These are phyloP conservation scores for Stachybotrys echinatus DNA, from an alignment of 2,329 filamentous ascomycete species.

Conservation along the genomic window DNA sequence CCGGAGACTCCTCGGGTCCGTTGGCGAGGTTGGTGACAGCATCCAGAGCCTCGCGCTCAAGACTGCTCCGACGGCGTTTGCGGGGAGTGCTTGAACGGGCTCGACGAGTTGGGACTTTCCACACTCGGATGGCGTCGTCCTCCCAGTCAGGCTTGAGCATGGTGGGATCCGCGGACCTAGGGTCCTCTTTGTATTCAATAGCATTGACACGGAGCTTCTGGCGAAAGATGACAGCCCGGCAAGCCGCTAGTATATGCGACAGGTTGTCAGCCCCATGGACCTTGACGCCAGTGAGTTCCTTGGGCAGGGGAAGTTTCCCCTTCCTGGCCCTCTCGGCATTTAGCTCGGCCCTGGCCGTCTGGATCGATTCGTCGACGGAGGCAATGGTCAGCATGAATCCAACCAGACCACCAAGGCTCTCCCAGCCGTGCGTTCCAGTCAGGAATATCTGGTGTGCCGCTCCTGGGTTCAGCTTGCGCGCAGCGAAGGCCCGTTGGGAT, in stretches of 20 bases:
- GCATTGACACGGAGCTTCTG: slow-evolving; percentile 71
- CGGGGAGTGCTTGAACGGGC: slow-evolving; percentile 26
- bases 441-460: slow-evolving; percentile 77
- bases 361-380: slow-evolving; percentile 41
- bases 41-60: slow-evolving; percentile 6
- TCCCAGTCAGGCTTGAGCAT: slow-evolving; percentile 58
- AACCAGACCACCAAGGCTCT: slow-evolving; percentile 72
- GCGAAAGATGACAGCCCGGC: slow-evolving; percentile 79
- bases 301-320: slow-evolving; percentile 22
- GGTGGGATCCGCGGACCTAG: slow-evolving; percentile 19
- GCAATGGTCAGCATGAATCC: slow-evolving; percentile 83
- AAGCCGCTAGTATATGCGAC: slow-evolving; percentile 73
- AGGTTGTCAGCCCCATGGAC: slow-evolving; percentile 80
- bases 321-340: slow-evolving; percentile 36
- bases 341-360: slow-evolving; percentile 26
- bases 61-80: slow-evolving; percentile 24
- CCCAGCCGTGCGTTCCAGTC: slow-evolving; percentile 72
- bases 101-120: slow-evolving; percentile 61
- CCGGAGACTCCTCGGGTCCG: slow-evolving; percentile 4
- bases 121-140: slow-evolving; percentile 75
- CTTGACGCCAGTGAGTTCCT: slow-evolving; percentile 37
- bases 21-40: slow-evolving; percentile 7
- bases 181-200: slow-evolving; percentile 57
- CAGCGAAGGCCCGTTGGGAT: slow-evolving; percentile 69
- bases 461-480: slow-evolving; percentile 59